Base-by-base conservation (phyloP, 2,329 filamentous ascomycete genomes). In the Arthrobotrys sphaeroides region DNA sequence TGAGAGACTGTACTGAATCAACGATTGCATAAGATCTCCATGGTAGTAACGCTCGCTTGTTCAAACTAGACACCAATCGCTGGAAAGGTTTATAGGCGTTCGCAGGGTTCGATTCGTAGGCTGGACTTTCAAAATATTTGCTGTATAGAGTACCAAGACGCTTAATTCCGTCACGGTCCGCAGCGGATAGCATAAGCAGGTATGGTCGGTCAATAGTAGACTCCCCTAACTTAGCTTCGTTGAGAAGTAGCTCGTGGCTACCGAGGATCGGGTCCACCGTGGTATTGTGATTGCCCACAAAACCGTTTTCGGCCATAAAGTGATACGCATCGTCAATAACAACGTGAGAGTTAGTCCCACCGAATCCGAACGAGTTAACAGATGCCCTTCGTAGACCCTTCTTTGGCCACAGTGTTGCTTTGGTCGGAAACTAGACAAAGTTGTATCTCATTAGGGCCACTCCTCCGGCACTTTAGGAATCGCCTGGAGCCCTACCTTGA, bases 311-410 rank as follows among this genome's bases (percentile, higher is more conserved):
- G 26, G 40, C 7, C 4, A 69, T 42, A 20, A 22, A 69, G 7
- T 49, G 36, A 20, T 40, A 33, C 3, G 53, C 65, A 31, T 69
- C 65, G n/a, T 69, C 65, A 7, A 69, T 22, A 5, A 69, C 53
- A 6, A 69, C 40, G 61, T 69, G 65, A 4, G 65, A 40, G 5
- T 81, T 82, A 0, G 76, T 79, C 1, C 81, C 80, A 31, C 81
- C 81, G 45, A 81, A 81, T 3, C 80, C 80, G 62, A 81, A 82
- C 16, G 78, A 80, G 51, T 81, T 82, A 49, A 82, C n/a, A 0
- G 61, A 61, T 26, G 55, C 61, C 12, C 62, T 31, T 6, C 66
- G 73, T 5, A 69, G 2, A 13, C 65, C 65, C 20, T 60, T 5
- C 5, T 0, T 60, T 6, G 62, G 65, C 49, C 65, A 69, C 18